phyloP scores from a whole-genome alignment of 1,284 basidiomycete genomes.

The Naganishia albida region DNA sequence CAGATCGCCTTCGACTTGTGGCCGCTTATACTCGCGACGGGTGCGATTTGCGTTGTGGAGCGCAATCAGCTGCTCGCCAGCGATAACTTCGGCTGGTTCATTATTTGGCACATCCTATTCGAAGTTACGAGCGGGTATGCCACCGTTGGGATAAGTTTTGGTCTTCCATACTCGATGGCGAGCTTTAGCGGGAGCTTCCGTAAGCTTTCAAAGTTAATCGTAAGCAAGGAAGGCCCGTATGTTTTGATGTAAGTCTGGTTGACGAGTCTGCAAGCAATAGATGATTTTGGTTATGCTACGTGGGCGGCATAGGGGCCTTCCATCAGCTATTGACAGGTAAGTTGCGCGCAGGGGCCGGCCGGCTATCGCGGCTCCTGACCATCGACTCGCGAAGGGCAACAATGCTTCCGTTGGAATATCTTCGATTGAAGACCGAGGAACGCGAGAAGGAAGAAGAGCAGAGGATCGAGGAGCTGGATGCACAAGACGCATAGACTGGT shows the following conservation, averaged over 20 bases:
- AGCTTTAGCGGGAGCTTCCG: conserved; percentile 43
- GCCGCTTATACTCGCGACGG: conserved; percentile 42
- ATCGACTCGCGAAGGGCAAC: not conserved
- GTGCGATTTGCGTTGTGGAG: conserved; percentile 43
- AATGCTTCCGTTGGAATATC: conserved; percentile 20
- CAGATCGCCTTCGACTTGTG: conserved; percentile 49
- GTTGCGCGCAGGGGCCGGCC: not conserved
- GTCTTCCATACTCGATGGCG: conserved; percentile 38
- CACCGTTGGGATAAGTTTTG: conserved; percentile 42
- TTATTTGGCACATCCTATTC: conserved; percentile 43
- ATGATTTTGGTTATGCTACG: conserved; percentile 49
- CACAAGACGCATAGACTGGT: not conserved
- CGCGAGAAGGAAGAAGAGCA: not conserved
- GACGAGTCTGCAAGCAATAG: conserved; percentile 25
- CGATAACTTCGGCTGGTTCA: conserved; percentile 40
- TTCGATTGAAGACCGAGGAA: conserved; percentile 5
- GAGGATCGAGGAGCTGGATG: not conserved
- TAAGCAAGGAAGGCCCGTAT: conserved; percentile 33
- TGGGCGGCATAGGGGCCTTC: conserved; percentile 49
- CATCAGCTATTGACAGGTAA: conserved; percentile 46
- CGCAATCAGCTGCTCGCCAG: conserved; percentile 40
- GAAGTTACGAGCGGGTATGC: conserved; percentile 45
- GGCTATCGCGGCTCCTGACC: not conserved
- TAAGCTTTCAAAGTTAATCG: conserved; percentile 47
- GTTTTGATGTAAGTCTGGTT: not conserved